Conservation (phyloP, 2,329 filamentous ascomycete genomes). For the Colletotrichum acutatum region DNA sequence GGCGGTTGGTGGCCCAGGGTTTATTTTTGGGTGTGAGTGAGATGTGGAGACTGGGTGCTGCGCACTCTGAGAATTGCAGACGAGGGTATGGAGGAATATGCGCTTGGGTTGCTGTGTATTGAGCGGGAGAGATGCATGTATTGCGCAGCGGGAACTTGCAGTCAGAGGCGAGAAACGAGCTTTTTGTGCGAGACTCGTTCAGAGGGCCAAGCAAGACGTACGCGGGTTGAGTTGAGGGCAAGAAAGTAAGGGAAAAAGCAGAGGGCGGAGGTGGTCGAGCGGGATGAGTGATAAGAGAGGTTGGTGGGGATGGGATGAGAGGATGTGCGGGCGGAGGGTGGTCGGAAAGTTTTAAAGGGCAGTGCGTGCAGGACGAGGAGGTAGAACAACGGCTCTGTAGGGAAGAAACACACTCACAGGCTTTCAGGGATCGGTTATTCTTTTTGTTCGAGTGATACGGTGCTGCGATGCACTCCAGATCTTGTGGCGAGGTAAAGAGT, state of each 20-base stretch:
- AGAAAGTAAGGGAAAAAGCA: conserved; percentile 16
- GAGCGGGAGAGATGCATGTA: conserved; percentile 8
- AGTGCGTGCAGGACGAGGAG: conserved; percentile 31
- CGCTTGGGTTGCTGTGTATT: conserved; percentile 3
- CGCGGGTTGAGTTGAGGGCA: not conserved
- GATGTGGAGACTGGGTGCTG: conserved; percentile 26
- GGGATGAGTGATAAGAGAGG: conserved; percentile 35
- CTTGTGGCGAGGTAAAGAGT: conserved; percentile 31
- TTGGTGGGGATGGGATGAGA: conserved; percentile 29
- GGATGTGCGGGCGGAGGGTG: conserved; percentile 28
- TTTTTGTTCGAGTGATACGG: conserved; percentile 21
- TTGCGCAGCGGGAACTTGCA: not conserved
- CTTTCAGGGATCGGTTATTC: conserved; percentile 20
- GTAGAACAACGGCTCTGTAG: not conserved
- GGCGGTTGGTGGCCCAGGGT: conserved; percentile 24
- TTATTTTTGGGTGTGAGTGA: conserved; percentile 35
- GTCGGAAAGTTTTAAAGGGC: conserved; percentile 31
- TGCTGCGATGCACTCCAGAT: conserved; percentile 36
- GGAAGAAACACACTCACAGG: conserved; percentile 29
- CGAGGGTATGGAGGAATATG: not conserved
- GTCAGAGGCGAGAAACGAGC: conserved; percentile 4
- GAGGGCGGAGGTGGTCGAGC: conserved; percentile 29
- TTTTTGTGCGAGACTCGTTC: conserved; percentile 5
- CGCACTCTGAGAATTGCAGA: conserved; percentile 25
- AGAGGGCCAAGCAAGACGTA: not conserved